Evolutionary conservation across 306 rosid genomes (phyloP).

Genomic region (Cucurbita argyrosperma): DNA sequence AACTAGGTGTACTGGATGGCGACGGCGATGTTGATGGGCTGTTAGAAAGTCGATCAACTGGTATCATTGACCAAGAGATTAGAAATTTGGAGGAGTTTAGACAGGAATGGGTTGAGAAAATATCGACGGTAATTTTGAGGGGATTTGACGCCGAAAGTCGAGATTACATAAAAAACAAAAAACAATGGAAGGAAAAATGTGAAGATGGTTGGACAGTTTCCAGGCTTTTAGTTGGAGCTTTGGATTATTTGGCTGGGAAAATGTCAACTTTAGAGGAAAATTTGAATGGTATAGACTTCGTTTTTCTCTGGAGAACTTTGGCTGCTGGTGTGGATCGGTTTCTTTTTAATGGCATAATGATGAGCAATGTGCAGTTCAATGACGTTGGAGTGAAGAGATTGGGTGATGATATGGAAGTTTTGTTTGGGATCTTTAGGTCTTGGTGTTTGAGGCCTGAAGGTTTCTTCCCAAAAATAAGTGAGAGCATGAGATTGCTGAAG

Average conservation of each 20-base stretch:
- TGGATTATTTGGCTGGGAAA: conserved; percentile 65
- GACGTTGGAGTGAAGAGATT: conserved; percentile 59
- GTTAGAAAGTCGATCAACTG: conserved; percentile 25
- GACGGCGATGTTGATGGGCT: background rate
- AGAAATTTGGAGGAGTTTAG: conserved; percentile 54
- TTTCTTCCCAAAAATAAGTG: conserved; percentile 59
- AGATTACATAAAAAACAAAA: conserved; percentile 67
- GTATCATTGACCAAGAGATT: conserved; percentile 49
- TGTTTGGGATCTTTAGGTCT: conserved; percentile 63
- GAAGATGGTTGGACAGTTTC: conserved; percentile 81
- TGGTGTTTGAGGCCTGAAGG: conserved; percentile 92
- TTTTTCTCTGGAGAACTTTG: conserved; percentile 78
- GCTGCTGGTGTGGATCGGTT: conserved; percentile 59
- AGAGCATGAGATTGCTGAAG: conserved; percentile 65
- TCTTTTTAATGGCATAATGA: conserved; percentile 38
- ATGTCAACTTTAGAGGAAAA: conserved; percentile 38
- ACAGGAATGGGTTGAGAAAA: conserved; percentile 62
- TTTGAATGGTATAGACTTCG: conserved; percentile 59
- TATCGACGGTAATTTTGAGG: conserved; percentile 60
- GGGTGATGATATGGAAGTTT: conserved; percentile 45
- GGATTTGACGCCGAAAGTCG: conserved; percentile 67
- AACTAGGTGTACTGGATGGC: too few species aligned
- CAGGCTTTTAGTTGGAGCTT: conserved; percentile 46
- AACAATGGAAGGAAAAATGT: conserved; percentile 70
- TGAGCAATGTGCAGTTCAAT: conserved; percentile 48